Evolutionary conservation across 768 basidiomycete species (phyloP).

Genomic region (Mrakia frigida): DNA sequence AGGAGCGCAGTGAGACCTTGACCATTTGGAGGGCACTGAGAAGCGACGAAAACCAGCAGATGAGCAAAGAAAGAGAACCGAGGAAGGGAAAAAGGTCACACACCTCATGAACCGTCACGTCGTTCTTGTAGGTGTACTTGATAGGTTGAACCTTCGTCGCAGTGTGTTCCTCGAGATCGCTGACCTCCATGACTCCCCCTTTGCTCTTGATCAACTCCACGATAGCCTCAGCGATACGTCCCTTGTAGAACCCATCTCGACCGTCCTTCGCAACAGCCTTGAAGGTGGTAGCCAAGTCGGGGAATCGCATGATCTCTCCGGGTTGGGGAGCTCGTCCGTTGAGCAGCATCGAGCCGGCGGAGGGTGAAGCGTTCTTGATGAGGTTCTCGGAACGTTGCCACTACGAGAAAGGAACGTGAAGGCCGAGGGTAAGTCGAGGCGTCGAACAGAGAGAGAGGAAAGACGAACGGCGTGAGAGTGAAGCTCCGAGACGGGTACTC

Average conservation of each 20-base stretch:
- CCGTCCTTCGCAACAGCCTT: slow-evolving; percentile 71
- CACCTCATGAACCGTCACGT: slow-evolving; percentile 63
- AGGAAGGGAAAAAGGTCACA: slow-evolving; percentile 25
- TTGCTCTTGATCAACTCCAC: slow-evolving; percentile 60
- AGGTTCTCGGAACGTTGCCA: slow-evolving; percentile 60
- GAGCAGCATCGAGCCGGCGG: slow-evolving; percentile 77
- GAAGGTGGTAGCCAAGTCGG: slow-evolving; percentile 79
- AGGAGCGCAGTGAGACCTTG: slow-evolving; percentile 95
- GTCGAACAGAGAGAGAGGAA: too few relatives aligned
- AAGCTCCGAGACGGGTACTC: slow-evolving; percentile 83
- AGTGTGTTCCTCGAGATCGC: slow-evolving; percentile 81
- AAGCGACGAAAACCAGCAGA: neutral
- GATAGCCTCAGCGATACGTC: slow-evolving; percentile 80
- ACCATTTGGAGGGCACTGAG: slow-evolving; percentile 88
- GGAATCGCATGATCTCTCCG: slow-evolving; percentile 75
- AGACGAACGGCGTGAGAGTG: slow-evolving; percentile 52
- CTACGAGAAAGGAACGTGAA: too few relatives aligned
- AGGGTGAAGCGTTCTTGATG: slow-evolving; percentile 77
- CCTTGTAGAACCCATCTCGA: slow-evolving; percentile 90
- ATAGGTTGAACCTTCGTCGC: slow-evolving; percentile 82
- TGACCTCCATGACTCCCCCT: slow-evolving; percentile 88
- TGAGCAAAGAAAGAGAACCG: neutral
- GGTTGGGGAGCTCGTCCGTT: slow-evolving; percentile 68
- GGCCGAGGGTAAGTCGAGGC: too few relatives aligned
- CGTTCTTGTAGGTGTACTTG: slow-evolving; percentile 67